These are phyloP conservation scores for Candida nemodendra DNA, from an alignment of 805 yeast genomes.

Conservation along the genomic window DNA sequence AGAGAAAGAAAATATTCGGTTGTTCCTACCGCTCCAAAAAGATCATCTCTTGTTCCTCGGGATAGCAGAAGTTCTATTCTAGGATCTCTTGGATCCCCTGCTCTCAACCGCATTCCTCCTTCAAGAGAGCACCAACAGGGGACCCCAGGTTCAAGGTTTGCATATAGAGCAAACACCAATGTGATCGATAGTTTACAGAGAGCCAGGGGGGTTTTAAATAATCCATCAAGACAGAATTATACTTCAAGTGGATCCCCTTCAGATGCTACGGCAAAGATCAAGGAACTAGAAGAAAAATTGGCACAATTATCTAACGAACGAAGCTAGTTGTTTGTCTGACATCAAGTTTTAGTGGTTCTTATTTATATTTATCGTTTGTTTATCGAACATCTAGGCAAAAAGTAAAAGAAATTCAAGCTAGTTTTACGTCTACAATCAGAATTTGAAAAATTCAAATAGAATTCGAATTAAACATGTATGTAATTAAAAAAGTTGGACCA, in stretches of 20 bases:
- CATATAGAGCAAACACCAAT: conserved; percentile 13
- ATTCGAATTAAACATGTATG: conserved; percentile 13
- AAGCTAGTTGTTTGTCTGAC: not conserved
- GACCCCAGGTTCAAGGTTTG: conserved; percentile 7
- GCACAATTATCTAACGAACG: conserved; percentile 9
- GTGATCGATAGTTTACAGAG: conserved; percentile 18
- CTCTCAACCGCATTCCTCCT: conserved; percentile 3
- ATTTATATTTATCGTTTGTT: too few relatives aligned
- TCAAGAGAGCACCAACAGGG: conserved; percentile 1
- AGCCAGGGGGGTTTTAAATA: conserved; percentile 21
- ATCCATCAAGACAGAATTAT: not conserved
- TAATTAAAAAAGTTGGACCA: conserved; percentile 1
- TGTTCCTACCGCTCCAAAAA: conserved; percentile 69
- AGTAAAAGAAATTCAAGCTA: too few relatives aligned
- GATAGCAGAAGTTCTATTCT: conserved; percentile 11
- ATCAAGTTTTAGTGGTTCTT: not conserved
- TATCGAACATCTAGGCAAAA: not conserved
- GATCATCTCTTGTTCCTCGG: conserved; percentile 11
- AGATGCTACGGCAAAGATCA: conserved; percentile 6
- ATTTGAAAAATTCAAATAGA: conserved; percentile 12
- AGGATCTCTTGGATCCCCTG: conserved; percentile 2
- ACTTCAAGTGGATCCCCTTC: conserved; percentile 1
- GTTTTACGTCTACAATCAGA: too few relatives aligned
- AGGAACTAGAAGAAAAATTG: conserved; percentile 14
- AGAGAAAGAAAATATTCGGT: conserved; percentile 70